A percentile compares a stretch with the other conserved stretches of the same genome.
These are phyloP conservation scores for Saturnispora quitensis DNA, from an alignment of 805 yeast genomes.

Conservation along the genomic window DNA sequence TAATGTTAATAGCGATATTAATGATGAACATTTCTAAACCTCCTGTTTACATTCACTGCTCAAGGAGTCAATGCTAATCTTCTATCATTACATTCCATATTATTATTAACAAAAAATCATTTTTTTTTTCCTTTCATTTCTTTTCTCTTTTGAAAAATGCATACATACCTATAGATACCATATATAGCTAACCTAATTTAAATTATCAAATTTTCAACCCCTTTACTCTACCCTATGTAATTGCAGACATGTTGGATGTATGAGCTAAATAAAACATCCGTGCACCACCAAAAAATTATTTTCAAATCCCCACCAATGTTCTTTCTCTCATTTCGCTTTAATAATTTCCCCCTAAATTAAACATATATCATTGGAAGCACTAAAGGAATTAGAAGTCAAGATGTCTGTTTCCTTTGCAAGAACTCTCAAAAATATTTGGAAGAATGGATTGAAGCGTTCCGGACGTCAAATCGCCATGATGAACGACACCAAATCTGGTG, in stretches of 20 bases:
- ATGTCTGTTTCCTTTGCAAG: constrained; percentile 31
- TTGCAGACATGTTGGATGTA: background rate
- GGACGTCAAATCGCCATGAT: constrained; percentile 27
- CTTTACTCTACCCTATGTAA: background rate
- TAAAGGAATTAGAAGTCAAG: background rate
- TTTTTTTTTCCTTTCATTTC: background rate
- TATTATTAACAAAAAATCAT: background rate
- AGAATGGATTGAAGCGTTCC: constrained; percentile 25
- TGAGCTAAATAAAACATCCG: background rate
- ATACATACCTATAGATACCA: constrained; percentile 1
- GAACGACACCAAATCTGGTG: constrained; percentile 31
- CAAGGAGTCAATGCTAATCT: background rate
- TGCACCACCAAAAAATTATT: background rate
- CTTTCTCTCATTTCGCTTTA: background rate
- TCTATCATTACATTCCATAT: background rate
- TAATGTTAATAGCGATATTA: background rate
- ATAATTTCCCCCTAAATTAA: background rate
- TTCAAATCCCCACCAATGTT: background rate
- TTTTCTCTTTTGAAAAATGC: background rate
- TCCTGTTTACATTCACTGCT: too few species aligned
- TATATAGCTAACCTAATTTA: background rate
- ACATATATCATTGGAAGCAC: background rate
- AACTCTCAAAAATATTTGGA: constrained; percentile 28
- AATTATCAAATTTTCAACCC: background rate
- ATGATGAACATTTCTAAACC: background rate